A percentile compares a stretch with the other conserved stretches of the same genome.
phyloP scores from a whole-genome alignment of 2,329 filamentous ascomycete species.

The Phialophora tarda region DNA sequence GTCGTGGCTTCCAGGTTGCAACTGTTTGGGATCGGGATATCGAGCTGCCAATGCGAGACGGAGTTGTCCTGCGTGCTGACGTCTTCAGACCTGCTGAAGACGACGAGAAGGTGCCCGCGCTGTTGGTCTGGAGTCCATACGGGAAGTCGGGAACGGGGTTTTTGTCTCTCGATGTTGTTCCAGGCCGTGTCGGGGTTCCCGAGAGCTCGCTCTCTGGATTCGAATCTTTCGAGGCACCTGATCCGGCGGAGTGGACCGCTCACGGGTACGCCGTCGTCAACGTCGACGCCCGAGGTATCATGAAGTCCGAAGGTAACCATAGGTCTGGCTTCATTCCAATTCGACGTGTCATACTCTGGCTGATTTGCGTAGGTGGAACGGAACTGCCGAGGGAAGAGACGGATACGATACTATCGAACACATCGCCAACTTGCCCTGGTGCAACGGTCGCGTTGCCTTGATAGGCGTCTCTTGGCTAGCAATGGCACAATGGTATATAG shows the following conservation, averaged over 20 bases:
- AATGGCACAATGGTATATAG: slow-evolving; percentile 52
- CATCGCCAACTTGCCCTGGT: slow-evolving; percentile 48
- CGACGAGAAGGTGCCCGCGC: slow-evolving; percentile 36
- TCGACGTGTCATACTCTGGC: neutral
- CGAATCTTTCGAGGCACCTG: slow-evolving; percentile 39
- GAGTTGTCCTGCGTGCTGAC: slow-evolving; percentile 40
- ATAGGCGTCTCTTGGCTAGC: slow-evolving; percentile 54
- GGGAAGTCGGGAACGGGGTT: slow-evolving; percentile 39
- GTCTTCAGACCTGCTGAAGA: slow-evolving; percentile 38
- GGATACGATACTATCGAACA: slow-evolving; percentile 21
- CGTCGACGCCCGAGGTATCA: slow-evolving; percentile 41
- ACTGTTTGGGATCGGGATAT: slow-evolving; percentile 37
- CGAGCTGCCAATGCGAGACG: slow-evolving; percentile 40
- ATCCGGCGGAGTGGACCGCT: slow-evolving; percentile 42
- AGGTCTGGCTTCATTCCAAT: slow-evolving; percentile 15
- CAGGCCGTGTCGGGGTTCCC: slow-evolving; percentile 13
- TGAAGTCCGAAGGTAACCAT: slow-evolving; percentile 43
- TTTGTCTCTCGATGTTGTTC: slow-evolving; percentile 13
- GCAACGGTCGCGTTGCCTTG: slow-evolving; percentile 52
- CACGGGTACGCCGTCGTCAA: slow-evolving; percentile 44
- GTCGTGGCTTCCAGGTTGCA: slow-evolving; percentile 17
- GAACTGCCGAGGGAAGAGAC: slow-evolving; percentile 20
- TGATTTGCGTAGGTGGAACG: slow-evolving; percentile 13
- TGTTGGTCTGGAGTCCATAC: slow-evolving; percentile 43
- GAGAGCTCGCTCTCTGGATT: slow-evolving; percentile 17